Base-by-base conservation (phyloP, 208 protist species). In the Acanthamoeba triangularis region DNA sequence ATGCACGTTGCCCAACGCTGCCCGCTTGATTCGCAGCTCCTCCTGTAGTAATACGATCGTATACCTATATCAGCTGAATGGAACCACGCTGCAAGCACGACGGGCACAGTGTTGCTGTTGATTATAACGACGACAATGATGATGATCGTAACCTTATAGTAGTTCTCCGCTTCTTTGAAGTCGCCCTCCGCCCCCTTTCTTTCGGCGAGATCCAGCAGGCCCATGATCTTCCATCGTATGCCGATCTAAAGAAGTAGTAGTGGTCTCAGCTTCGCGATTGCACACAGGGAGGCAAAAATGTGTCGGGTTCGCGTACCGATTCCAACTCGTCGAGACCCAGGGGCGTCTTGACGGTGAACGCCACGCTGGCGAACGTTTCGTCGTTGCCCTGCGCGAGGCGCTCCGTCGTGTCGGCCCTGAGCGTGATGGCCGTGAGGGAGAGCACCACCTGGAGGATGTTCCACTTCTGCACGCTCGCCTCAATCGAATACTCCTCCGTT, bases 101-200 rank as follows among this genome's bases (percentile, higher is more conserved):
- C n/a, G n/a, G n/a, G 52, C 18, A 20, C 52, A 56, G 41, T 47
- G n/a, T n/a, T n/a, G n/a, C n/a, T n/a, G n/a, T n/a, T n/a, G n/a
- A n/a, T n/a, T n/a, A n/a, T n/a, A n/a, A n/a, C n/a, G n/a, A n/a
- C n/a, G n/a, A n/a, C n/a, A n/a, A n/a, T n/a, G n/a, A n/a, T n/a
- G n/a, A n/a, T n/a, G 23, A 74, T 28, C 1, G 18, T 37, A 2
- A 52, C 85, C 59, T 78, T 94, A 41, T 94, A 94, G 52, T 65
- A 94, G 28, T 80, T 52, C 90, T 94, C 67, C 8, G 90, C 90
- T 52, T 94, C 90, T 52, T 72, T 78, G 65, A 94, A 94, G 67
- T 94, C 65, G 52, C 90, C 90, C 90, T 94, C 65, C 1, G 67
- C 65, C 1, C 41, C 41, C 47, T 65, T 49, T 10, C 44, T 33